phyloP scores from a whole-genome alignment of 441 rosid genomes.

The Corymbia citriodora region DNA sequence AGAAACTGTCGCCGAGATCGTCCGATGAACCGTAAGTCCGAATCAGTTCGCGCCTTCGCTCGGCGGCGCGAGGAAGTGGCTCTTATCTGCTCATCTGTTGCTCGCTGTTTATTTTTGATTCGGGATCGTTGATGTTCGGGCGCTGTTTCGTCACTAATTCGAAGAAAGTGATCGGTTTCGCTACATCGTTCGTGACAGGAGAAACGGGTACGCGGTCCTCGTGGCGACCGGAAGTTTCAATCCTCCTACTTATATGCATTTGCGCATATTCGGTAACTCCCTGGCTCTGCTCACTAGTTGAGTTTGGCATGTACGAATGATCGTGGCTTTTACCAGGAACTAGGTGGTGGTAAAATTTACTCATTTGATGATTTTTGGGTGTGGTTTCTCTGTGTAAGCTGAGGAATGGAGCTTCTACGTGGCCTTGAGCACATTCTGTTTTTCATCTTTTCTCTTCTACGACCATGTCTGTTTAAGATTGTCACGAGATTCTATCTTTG shows the following conservation, averaged over 20 bases:
- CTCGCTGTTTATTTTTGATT: not conserved
- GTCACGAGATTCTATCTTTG: not conserved
- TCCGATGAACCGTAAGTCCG: not conserved
- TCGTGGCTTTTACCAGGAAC: not conserved
- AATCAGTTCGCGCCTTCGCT: not conserved
- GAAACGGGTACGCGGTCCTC: constrained; percentile 51
- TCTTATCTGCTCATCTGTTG: not conserved
- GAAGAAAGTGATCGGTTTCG: not conserved
- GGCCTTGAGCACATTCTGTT: not conserved
- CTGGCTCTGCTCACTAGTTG: not conserved
- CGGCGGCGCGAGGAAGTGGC: not conserved
- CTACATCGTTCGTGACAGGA: not conserved
- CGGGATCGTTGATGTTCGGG: not conserved
- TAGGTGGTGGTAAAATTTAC: not conserved
- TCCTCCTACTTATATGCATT: constrained; percentile 96
- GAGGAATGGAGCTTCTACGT: not conserved
- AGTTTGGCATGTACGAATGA: not conserved
- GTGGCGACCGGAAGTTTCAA: constrained; percentile 91
- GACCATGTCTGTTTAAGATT: not conserved
- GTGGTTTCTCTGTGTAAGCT: not conserved
- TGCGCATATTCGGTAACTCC: constrained; percentile 59
- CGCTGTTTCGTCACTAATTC: not conserved
- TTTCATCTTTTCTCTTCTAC: not conserved
- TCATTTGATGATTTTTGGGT: not conserved
- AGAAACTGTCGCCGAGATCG: constrained; percentile 31